Base-by-base conservation (phyloP, 2,329 filamentous ascomycete species). In the Phialophora tarda region DNA sequence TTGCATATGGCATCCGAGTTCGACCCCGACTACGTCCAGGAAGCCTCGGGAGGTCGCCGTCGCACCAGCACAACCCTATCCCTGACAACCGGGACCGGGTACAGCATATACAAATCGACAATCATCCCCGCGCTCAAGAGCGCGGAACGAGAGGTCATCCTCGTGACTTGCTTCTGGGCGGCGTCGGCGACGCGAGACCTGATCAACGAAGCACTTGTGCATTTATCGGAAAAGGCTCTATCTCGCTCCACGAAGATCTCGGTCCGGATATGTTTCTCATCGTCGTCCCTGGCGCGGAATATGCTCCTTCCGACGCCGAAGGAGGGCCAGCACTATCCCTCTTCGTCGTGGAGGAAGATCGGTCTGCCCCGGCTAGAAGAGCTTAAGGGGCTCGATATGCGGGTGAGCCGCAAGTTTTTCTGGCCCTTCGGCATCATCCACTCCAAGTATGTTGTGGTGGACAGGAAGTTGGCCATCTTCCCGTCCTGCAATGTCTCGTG, bases 81-180 rank as follows among this genome's bases (percentile, higher is more conserved):
- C 24, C 34, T 67, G 50, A 61, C 56, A 23, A 63, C 62, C 0
- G 66, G 66, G 24, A 68, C 66, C 1, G 66, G 66, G 4, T 62
- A 62, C 55, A 59, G 44, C 59, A 50, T 68, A 2, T 65, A 63
- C 51, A 30, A 59, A 11, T 62, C 63, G 23, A 30, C 81, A 3
- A 80, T 92, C 6, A 78, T 89, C 0, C 86, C 89, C 1, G 85
- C 87, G 8, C 83, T 93, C 3, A 78, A 85, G 4, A 75, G 78
- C 0, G 88, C 91, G 2, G 80, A 84, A 41, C 78, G 83, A 56
- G 91, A 92, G 72, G 80, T 93, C 30, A 86, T 93, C 65, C 83
- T 95, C 50, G 89, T 93, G 6, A 94, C 91, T 8, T 94, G 91
- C 77, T 95, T 93, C 78, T 93, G 91, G 91, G 88, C 91, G 0